Conservation (phyloP, 768 basidiomycete species). For the Candolleomyces eurysporus region DNA sequence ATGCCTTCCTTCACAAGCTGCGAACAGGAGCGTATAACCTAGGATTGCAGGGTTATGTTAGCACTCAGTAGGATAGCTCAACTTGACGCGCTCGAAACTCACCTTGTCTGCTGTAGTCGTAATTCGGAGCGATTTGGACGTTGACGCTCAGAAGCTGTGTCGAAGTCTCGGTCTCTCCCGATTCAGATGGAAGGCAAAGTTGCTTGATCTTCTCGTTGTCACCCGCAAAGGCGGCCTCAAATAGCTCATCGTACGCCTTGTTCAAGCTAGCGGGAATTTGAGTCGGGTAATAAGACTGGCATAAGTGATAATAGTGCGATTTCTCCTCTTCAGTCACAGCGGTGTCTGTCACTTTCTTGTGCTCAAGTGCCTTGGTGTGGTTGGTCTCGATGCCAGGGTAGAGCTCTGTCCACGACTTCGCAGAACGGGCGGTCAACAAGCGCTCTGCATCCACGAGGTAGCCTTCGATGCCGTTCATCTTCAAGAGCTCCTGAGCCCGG, state of each 20-base stretch:
- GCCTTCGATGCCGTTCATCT: slow-evolving; percentile 22
- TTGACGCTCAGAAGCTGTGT: slow-evolving; percentile 41
- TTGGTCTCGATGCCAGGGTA: slow-evolving; percentile 26
- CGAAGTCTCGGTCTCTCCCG: slow-evolving; percentile 18
- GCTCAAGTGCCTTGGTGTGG: background rate
- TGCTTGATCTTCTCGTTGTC: slow-evolving; percentile 49
- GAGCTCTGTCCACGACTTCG: slow-evolving; percentile 43
- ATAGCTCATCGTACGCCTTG: slow-evolving; percentile 50
- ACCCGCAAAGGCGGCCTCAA: slow-evolving; percentile 53
- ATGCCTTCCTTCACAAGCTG: slow-evolving; percentile 45
- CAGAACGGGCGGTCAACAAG: slow-evolving; percentile 30
- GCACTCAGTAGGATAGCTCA: background rate
- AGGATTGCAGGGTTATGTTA: background rate
- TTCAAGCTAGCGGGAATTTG: slow-evolving; percentile 32
- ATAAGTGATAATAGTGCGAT: slow-evolving; percentile 6
- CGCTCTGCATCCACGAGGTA: slow-evolving; percentile 35
- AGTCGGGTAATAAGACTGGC: slow-evolving; percentile 20
- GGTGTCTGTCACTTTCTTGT: background rate
- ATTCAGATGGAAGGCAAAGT: slow-evolving; percentile 49
- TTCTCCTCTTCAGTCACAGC: background rate
- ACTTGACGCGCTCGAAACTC: background rate
- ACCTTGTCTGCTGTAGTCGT: slow-evolving; percentile 21
- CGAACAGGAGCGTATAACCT: slow-evolving; percentile 50
- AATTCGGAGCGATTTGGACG: slow-evolving; percentile 25
- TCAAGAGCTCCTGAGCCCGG: slow-evolving; percentile 13